Evolutionary conservation across 768 basidiomycete species (phyloP), one percentile per base, ranked within the genome.

Genomic region (Trametes sanguinea): DNA sequence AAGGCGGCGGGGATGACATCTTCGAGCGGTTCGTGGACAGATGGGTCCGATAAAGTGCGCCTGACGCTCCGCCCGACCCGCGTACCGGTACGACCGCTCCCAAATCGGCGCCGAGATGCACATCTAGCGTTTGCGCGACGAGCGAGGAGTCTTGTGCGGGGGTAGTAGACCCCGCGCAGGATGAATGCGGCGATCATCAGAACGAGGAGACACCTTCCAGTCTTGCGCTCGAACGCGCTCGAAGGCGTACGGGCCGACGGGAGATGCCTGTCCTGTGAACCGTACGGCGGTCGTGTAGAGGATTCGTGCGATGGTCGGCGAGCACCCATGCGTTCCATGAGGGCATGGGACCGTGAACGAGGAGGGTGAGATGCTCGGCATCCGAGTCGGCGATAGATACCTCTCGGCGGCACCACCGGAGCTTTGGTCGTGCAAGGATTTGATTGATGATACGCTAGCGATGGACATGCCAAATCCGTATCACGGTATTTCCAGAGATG

Each of bases 301-400:
- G 27, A 55, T 62, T 62, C 61, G 61, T 62, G 61, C 61, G 61
- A 62, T 62, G 61, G 61, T 62, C 61, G 61, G 61, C 42, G 35
- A 43, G 55, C 44, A 55, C 33, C 42, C 54, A 51, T 45, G 48
- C 14, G 50, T 30, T 51, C 22, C 39, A 54, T 57, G 61, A 57
- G 61, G 27, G 43, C 54, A 52, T 57, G 61, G 37, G 33, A 57
- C 51, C n/a, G 32, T 54, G 60, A 48, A 14, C 33, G 48, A 43
- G 55, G 30, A 32, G 32, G 55, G 45, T 53, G 55, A 51, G 50
- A 62, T 33, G 55, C 50, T 62, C 61, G 54, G 55, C 50, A 57
- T 40, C 22, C 22, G 22, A 22, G 22, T 22, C 54, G 54, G 60
- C 40, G 54, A 55, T 48, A 17, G 35, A 32, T n/a, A 40, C 55